Evolutionary conservation across 192 early-diverging fungal genomes (phyloP), one percentile per base, ranked within the genome.

Genomic region (Oehlia diaphana): DNA sequence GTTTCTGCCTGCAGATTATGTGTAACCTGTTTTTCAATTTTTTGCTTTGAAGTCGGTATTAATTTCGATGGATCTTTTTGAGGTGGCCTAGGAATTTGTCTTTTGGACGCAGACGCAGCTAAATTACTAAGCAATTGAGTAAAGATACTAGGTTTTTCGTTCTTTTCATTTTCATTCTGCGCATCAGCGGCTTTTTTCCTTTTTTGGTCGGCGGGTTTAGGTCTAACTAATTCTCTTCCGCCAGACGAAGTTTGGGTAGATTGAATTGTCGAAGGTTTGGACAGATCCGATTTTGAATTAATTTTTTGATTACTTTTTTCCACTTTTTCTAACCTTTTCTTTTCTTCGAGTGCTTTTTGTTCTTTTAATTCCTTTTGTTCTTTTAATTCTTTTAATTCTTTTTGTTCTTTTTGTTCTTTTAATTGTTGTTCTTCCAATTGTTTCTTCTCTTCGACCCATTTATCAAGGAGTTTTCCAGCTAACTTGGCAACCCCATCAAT

Each of bases 361-460:
- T 47, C 44, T 47, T 47, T 47, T 2, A 12, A n/a, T 4, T 19
- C 31, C 26, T 9, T n/a, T 44, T 16, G 35, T 19, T 12, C 44
- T 47, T 12, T 47, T 47, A 12, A 10, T 70, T 70, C 68, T 42
- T 37, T 35, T 2, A 12, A n/a, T 4, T 19, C 31, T 47, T 9
- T n/a, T 44, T 16, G 35, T 19, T 12, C 44, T 47, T 12, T 47
- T 47, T 47, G 44, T 70, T 70, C 68, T 42, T 37, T 35, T n/a
- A 44, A 21, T 21, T 44, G 35, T 70, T 44, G 33, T 21, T n/a
- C 68, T 23, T 70, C 68, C 9, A 9, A n/a, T 42, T n/a, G 68
- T 42, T 42, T 70, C 10, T 70, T 70, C 21, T 70, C 68, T n/a
- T 70, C 68, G 2, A 42, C 39, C 68, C 68, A 70, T 70, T 70